Percentiles rank a stretch among this genome's conserved stretches.
phyloP scores from a whole-genome alignment of 495 filamentous ascomycete species.

The Aspergillus indologenus region DNA sequence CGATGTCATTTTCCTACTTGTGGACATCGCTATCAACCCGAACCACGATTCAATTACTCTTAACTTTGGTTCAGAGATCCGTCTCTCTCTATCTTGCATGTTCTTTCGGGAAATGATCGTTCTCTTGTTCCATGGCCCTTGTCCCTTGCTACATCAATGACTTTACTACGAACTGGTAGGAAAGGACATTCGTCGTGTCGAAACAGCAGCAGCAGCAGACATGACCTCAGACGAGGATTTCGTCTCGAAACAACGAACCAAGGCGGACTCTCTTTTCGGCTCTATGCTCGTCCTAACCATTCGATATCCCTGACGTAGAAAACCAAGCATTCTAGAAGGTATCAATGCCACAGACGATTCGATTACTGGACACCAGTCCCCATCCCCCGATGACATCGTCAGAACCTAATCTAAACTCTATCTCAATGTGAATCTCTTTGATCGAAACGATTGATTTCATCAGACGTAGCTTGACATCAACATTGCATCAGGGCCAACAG shows the following conservation, averaged over 20 bases:
- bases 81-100: neutral
- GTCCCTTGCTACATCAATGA: neutral
- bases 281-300: neutral
- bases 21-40: neutral
- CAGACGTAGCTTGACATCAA: neutral
- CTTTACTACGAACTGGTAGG: neutral
- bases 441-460: neutral
- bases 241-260: neutral
- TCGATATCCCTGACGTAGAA: neutral
- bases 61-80: neutral
- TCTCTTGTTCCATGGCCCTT: neutral
- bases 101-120: neutral
- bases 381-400: neutral
- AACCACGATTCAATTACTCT: neutral
- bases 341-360: neutral
- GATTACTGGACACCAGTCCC: neutral
- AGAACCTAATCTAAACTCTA: conserved; percentile 3
- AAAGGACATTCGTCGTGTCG: neutral
- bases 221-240: neutral
- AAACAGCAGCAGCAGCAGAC: neutral
- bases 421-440: neutral
- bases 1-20: conserved; percentile 6
- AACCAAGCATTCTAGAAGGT: neutral
- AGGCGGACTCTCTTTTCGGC: neutral
- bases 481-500: neutral